phyloP scores from a whole-genome alignment of 306 rosid genomes.

The Ormosia semicastrata region DNA sequence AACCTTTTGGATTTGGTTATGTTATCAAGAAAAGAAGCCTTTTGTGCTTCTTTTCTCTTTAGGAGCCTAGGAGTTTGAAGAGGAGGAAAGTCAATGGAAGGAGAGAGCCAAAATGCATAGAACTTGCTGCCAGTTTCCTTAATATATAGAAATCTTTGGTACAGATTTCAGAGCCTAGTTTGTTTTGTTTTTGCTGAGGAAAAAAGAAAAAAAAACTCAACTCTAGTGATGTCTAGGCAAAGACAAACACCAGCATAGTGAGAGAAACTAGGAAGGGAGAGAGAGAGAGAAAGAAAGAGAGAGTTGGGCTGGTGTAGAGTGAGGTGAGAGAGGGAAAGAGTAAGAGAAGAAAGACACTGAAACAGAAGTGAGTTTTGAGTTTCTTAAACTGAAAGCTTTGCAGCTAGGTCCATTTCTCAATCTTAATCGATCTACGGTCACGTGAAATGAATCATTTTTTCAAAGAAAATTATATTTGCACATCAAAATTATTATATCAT shows the following conservation, averaged over 20 bases:
- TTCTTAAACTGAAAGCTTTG: constrained; percentile 41
- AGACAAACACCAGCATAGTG: constrained; percentile 9
- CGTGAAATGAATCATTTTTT: constrained; percentile 26
- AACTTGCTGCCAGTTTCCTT: constrained; percentile 42
- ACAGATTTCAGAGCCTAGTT: constrained; percentile 53
- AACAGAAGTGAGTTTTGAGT: constrained; percentile 12
- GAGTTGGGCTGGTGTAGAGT: background rate
- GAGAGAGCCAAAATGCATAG: constrained; percentile 58
- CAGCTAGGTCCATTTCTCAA: constrained; percentile 10
- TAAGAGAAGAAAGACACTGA: background rate
- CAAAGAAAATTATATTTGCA: no score
- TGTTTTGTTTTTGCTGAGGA: constrained; percentile 27
- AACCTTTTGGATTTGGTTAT: constrained; percentile 28
- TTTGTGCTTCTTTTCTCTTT: constrained; percentile 17
- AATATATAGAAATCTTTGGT: constrained; percentile 38
- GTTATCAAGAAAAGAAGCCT: constrained; percentile 33
- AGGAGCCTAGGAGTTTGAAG: constrained; percentile 49
- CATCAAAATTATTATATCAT: no score
- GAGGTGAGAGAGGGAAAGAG: constrained; percentile 9
- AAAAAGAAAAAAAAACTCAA: constrained; percentile 20
- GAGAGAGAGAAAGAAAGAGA: background rate
- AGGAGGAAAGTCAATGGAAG: constrained; percentile 51
- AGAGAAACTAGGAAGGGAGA: background rate
- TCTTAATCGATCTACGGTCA: constrained; percentile 25
- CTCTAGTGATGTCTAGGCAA: constrained; percentile 17